A percentile compares a stretch with the other conserved stretches of the same genome.
phyloP scores from a whole-genome alignment of 345 rosid genomes.

The Citrus sinensis region DNA sequence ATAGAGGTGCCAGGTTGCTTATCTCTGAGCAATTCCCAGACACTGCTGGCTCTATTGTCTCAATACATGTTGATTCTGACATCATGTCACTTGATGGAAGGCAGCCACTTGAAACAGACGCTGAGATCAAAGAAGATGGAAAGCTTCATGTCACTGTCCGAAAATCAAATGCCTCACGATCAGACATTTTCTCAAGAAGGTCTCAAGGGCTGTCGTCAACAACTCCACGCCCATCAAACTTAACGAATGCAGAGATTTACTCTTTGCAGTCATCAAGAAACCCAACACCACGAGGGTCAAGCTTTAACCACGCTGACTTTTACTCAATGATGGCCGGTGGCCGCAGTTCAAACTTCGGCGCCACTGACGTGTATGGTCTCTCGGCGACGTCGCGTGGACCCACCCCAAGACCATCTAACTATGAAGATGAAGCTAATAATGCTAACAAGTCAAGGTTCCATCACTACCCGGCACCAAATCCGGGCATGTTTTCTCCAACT shows the following conservation, averaged over 20 bases:
- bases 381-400: constrained; percentile 65
- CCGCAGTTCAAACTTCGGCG: constrained; percentile 77
- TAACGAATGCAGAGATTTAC: constrained; percentile 69
- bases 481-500: constrained; percentile 85
- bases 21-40: constrained; percentile 73
- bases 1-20: constrained; percentile 54
- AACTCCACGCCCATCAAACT: constrained; percentile 74
- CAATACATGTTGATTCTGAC: constrained; percentile 72
- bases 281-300: constrained; percentile 68
- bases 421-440: constrained; percentile 53
- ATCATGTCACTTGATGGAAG: constrained; percentile 70
- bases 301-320: constrained; percentile 64
- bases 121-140: constrained; percentile 65
- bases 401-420: constrained; percentile 81
- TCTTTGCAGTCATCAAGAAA: constrained; percentile 62
- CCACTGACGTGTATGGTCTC: constrained; percentile 55
- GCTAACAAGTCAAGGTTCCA: constrained; percentile 47
- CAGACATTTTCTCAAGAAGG: constrained; percentile 57
- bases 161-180: constrained; percentile 67
- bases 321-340: constrained; percentile 63
- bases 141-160: constrained; percentile 71
- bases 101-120: constrained; percentile 62
- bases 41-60: constrained; percentile 65
- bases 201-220: constrained; percentile 51
- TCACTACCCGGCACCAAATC: constrained; percentile 84